A percentile compares a stretch with the other conserved stretches of the same genome.
Evolutionary conservation across 257 asterid genomes (phyloP).

Genomic region (Thymus quinquecostatus): DNA sequence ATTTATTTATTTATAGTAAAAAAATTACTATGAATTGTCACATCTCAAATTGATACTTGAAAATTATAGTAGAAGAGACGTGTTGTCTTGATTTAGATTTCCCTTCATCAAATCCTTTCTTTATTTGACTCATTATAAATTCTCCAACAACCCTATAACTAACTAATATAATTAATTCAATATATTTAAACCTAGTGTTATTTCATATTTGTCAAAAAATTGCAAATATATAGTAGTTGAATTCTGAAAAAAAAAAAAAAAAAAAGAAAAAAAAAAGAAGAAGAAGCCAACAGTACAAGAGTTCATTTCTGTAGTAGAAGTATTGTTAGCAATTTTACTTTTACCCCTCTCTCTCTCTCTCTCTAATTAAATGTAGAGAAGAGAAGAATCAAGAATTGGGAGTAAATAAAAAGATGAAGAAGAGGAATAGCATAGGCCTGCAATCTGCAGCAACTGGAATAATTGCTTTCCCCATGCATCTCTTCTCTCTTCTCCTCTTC

Average conservation of each 20-base stretch:
- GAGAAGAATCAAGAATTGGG: no score
- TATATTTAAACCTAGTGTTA: neutral
- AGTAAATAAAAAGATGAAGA: neutral
- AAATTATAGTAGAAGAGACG: neutral
- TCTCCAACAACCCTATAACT: neutral
- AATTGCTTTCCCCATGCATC: constrained; percentile 39
- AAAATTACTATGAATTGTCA: constrained; percentile 27
- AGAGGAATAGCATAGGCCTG: neutral
- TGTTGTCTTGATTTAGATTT: neutral
- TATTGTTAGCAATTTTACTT: no score
- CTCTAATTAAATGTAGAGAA: no score
- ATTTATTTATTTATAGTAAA: neutral
- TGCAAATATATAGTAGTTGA: no score
- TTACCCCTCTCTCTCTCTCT: no score
- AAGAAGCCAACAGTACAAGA: no score
- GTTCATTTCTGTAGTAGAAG: no score
- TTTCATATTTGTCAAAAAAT: neutral
- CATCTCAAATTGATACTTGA: constrained; percentile 21
- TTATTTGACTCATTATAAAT: constrained; percentile 3
- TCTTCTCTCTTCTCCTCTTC: neutral
- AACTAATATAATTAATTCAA: neutral
- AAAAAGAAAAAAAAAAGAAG: no score
- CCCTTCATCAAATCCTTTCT: neutral
- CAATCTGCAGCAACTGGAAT: constrained; percentile 27
- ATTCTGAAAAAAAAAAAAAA: no score